phyloP scores from a whole-genome alignment of 768 basidiomycete genomes.

The Naganishia vishniacii region DNA sequence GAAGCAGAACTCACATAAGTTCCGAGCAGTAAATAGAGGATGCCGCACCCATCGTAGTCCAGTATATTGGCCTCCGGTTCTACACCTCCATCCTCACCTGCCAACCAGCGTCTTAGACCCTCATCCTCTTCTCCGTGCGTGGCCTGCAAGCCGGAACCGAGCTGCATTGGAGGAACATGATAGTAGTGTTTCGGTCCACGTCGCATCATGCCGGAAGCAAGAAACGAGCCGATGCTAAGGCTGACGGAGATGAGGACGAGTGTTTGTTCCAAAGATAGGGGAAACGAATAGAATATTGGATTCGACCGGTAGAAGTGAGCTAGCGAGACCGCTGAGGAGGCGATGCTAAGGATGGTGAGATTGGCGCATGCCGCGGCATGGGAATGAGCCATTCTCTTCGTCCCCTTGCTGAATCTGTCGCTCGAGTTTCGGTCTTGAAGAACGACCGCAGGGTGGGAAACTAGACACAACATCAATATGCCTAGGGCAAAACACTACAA shows the following conservation, averaged over 20 bases:
- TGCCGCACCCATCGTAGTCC: constrained; percentile 10
- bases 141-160: neutral
- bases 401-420: neutral
- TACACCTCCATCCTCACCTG: neutral
- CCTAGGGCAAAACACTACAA: too few species aligned
- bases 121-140: constrained; percentile 1
- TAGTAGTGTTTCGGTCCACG: constrained; percentile 38
- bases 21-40: neutral
- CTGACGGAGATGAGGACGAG: neutral
- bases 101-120: neutral
- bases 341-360: neutral
- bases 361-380: neutral
- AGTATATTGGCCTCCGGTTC: constrained; percentile 13
- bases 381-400: neutral
- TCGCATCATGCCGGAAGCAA: constrained; percentile 33
- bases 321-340: neutral
- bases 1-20: neutral
- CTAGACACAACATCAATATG: too few species aligned
- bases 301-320: neutral
- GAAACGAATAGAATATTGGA: neutral
- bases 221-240: neutral
- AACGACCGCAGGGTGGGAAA: too few species aligned
- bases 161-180: constrained; percentile 8
- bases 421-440: neutral
- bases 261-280: neutral